These are phyloP conservation scores for Cercospora sp. DNA, from an alignment of 2,329 filamentous ascomycete genomes.

Conservation along the genomic window DNA sequence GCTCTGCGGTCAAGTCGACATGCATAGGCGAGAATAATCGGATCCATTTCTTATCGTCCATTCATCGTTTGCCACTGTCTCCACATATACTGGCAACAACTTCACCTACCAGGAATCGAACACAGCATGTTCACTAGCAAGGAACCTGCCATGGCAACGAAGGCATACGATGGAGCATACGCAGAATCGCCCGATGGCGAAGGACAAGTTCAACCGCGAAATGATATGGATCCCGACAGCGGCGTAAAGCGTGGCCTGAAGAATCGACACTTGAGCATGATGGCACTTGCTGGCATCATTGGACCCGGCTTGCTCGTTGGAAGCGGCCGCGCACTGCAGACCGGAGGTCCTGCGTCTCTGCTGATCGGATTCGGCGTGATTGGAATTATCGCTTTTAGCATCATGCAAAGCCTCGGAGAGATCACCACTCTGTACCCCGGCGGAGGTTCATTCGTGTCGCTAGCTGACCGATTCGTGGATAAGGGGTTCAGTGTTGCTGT, in stretches of 20 bases:
- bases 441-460: conserved; percentile 69
- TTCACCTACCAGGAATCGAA: neutral
- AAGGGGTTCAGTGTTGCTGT: conserved; percentile 68
- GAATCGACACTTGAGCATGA: conserved; percentile 35
- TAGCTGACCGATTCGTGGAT: conserved; percentile 71
- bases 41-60: neutral
- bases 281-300: conserved; percentile 50
- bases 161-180: neutral
- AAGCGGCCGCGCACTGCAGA: conserved; percentile 66
- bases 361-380: conserved; percentile 73
- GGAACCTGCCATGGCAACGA: conserved; percentile 8
- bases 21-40: conserved; percentile 3
- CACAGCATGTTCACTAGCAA: conserved; percentile 1
- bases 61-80: neutral
- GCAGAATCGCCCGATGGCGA: conserved; percentile 7
- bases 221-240: conserved; percentile 56
- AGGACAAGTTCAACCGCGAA: neutral
- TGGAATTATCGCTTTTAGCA: conserved; percentile 65
- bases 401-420: conserved; percentile 75
- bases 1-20: neutral
- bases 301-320: conserved; percentile 73
- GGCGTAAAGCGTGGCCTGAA: conserved; percentile 70
- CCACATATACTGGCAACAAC: neutral
- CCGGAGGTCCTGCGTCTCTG: conserved; percentile 69
- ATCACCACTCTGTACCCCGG: conserved; percentile 72